Conservation (phyloP, 805 yeast species). For the Ogataea pignaliae region DNA sequence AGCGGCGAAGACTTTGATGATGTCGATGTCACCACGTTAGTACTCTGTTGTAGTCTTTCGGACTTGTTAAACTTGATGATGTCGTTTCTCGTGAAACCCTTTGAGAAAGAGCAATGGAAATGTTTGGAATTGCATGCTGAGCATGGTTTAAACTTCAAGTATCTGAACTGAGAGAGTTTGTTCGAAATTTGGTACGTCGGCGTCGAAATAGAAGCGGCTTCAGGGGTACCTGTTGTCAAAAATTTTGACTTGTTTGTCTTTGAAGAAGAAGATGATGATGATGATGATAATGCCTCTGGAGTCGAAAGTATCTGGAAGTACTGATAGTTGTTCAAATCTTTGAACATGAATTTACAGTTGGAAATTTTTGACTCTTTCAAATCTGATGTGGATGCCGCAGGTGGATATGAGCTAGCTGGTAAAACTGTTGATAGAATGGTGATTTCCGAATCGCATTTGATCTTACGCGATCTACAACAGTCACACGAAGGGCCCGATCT, state of each 20-base stretch:
- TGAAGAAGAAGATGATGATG: not conserved
- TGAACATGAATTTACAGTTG: slow-evolving; percentile 25
- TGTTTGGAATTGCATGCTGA: slow-evolving; percentile 47
- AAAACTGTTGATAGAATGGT: slow-evolving; percentile 23
- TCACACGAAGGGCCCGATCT: slow-evolving; percentile 75
- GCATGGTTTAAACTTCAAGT: slow-evolving; percentile 49
- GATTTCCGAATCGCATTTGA: slow-evolving; percentile 69
- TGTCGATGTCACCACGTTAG: not conserved
- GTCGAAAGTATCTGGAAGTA: slow-evolving; percentile 25
- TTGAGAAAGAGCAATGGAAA: slow-evolving; percentile 50
- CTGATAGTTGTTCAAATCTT: slow-evolving; percentile 22
- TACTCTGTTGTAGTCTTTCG: slow-evolving; percentile 18
- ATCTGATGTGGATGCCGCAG: not conserved
- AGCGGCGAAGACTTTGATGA: not conserved
- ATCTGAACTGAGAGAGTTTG: slow-evolving; percentile 23
- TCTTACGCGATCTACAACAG: slow-evolving; percentile 61
- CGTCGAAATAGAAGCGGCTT: slow-evolving; percentile 8
- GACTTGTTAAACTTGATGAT: slow-evolving; percentile 36
- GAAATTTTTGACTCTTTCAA: slow-evolving; percentile 23
- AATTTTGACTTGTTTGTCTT: not conserved
- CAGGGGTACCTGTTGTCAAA: no score
- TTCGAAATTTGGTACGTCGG: slow-evolving; percentile 13
- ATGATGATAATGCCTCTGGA: slow-evolving; percentile 1
- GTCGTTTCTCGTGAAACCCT: slow-evolving; percentile 64
- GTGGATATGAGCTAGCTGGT: not conserved